Evolutionary conservation across 768 basidiomycete genomes (phyloP), one percentile per base, ranked within the genome.

Genomic region (Chiua virens): DNA sequence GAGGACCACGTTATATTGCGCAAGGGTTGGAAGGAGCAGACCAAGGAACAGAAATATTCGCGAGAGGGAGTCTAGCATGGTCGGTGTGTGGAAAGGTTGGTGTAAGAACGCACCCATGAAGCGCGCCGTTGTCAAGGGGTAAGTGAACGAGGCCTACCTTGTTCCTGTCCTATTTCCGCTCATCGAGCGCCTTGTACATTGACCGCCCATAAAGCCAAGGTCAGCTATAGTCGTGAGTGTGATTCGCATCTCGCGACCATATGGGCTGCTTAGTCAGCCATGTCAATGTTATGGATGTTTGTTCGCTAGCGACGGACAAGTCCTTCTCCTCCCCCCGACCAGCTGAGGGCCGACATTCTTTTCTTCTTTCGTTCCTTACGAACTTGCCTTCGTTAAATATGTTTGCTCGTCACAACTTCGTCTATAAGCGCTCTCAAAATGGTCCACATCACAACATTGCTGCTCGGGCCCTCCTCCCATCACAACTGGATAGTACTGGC

Each of bases 51-150:
- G 45, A 35, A 15, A 56, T 45, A 44, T 5, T 30, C 54, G 53
- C 15, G 55, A 46, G 41, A 68, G 59, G 11, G 55, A 53, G 56
- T 63, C 59, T 39, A 43, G 51, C 68, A 64, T 70, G 30, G 50
- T 28, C n/a, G 45, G 48, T 25, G 36, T n/a, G 35, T 32, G 34
- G 25, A n/a, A 47, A 42, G 55, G 44, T 17, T 37, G 42, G 54
- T 37, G 49, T 7, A 45, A 36, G 34, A 42, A 38, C 36, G 10
- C 36, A 32, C 23, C 17, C 21, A 40, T 30, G 32, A 27, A 30
- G 30, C 30, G 44, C 10, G 49, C 38, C 21, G 50, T 55, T 52
- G 32, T 56, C 45, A 52, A 36, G 58, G 30, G 34, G 47, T 32
- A 27, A 22, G 23, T 42, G n/a, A 45, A 38, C 2, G 25, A 47